A percentile compares a stretch with the other conserved stretches of the same genome.
These are phyloP conservation scores for Prosopis cineraria DNA, from an alignment of 306 rosid species.

Conservation along the genomic window DNA sequence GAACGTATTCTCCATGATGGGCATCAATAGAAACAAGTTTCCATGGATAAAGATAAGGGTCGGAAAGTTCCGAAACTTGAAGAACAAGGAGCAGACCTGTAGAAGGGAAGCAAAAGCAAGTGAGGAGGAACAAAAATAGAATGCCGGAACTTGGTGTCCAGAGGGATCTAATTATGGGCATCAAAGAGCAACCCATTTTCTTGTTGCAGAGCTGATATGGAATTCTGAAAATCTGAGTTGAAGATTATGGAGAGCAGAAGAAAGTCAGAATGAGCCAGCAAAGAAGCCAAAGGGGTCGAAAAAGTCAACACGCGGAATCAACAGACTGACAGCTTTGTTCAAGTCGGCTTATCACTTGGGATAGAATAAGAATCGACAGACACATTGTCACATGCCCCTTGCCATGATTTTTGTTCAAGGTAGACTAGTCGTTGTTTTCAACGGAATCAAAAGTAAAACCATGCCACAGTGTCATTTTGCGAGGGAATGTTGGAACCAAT, in stretches of 20 bases:
- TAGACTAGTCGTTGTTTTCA: no score
- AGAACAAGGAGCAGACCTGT: constrained; percentile 50
- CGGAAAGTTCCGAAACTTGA: constrained; percentile 14
- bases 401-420: neutral
- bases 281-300: neutral
- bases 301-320: constrained; percentile 36
- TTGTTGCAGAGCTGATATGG: neutral
- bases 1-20: neutral
- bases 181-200: constrained; percentile 36
- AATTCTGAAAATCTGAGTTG: neutral
- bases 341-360: neutral
- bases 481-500: no score
- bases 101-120: constrained; percentile 42
- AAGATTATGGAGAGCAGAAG: neutral
- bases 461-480: no score
- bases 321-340: constrained; percentile 24
- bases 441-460: no score
- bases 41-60: neutral
- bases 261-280: neutral
- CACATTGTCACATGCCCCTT: neutral
- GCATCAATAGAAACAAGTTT: constrained; percentile 12
- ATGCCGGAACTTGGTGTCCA: constrained; percentile 36
- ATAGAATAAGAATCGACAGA: neutral
- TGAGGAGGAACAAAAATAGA: constrained; percentile 38
- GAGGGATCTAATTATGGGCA: constrained; percentile 14